phyloP scores from a whole-genome alignment of 2,329 filamentous ascomycete genomes.

The Colletotrichum echinochloae region DNA sequence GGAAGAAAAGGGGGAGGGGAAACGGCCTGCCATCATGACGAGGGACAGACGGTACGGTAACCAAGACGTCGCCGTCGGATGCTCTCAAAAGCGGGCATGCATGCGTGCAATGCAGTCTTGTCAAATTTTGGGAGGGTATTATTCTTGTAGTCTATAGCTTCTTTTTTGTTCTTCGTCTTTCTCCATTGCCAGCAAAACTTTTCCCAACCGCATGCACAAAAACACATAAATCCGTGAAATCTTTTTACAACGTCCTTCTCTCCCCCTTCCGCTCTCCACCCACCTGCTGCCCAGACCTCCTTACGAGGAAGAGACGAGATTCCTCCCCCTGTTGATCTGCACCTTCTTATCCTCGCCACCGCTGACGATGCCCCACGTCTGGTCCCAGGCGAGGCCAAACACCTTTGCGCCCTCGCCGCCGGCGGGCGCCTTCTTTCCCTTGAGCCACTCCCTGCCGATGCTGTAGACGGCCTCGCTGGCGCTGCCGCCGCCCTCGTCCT shows the following conservation, averaged over 20 bases:
- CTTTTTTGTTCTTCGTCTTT: conserved; percentile 8
- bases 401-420: conserved; percentile 91
- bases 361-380: conserved; percentile 87
- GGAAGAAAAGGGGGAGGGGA: not conserved
- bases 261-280: not conserved
- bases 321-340: conserved; percentile 84
- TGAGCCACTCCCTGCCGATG: conserved; percentile 79
- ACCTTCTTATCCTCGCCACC: conserved; percentile 94
- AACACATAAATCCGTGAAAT: conserved; percentile 8
- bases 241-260: not conserved
- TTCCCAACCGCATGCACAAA: conserved; percentile 35
- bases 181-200: conserved; percentile 36
- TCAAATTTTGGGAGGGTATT: conserved; percentile 32
- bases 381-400: conserved; percentile 88
- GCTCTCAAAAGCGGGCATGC: not conserved
- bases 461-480: conserved; percentile 80
- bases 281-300: conserved; percentile 7
- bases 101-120: not conserved
- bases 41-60: not conserved
- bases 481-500: conserved; percentile 71
- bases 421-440: conserved; percentile 71
- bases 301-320: conserved; percentile 56
- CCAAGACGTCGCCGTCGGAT: not conserved
- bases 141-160: conserved; percentile 40
- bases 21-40: not conserved